phyloP scores from a whole-genome alignment of 805 yeast genomes.

The Isabelozyma pseudorhagii region DNA sequence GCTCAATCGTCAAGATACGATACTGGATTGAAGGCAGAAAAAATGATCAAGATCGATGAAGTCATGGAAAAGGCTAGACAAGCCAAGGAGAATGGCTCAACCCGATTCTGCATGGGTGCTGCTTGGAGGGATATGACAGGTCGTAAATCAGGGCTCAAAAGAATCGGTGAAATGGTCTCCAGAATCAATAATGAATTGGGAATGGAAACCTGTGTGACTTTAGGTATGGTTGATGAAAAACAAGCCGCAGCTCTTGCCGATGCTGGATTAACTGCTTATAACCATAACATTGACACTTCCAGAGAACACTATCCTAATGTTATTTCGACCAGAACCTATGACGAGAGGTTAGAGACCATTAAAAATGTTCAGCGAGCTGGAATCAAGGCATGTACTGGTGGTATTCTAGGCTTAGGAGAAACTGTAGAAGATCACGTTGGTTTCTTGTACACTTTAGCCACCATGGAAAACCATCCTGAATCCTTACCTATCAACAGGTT shows the following conservation, averaged over 20 bases:
- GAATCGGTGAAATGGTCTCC: slow-evolving; percentile 62
- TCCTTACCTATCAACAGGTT: slow-evolving; percentile 76
- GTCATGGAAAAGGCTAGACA: slow-evolving; percentile 61
- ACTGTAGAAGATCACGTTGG: slow-evolving; percentile 68
- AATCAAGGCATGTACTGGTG: slow-evolving; percentile 72
- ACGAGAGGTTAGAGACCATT: slow-evolving; percentile 68
- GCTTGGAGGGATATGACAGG: slow-evolving; percentile 89
- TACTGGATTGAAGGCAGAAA: slow-evolving; percentile 72
- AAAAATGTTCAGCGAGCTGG: slow-evolving; percentile 62
- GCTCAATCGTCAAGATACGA: slow-evolving; percentile 68
- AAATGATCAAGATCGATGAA: slow-evolving; percentile 56
- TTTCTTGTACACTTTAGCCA: slow-evolving; percentile 63
- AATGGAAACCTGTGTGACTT: slow-evolving; percentile 76
- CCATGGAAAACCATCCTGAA: slow-evolving; percentile 73
- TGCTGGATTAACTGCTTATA: slow-evolving; percentile 79
- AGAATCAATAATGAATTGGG: slow-evolving; percentile 58
- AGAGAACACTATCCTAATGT: slow-evolving; percentile 74
- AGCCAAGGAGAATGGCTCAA: slow-evolving; percentile 69
- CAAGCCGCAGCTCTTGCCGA: slow-evolving; percentile 59
- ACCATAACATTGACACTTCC: slow-evolving; percentile 78
- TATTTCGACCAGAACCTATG: slow-evolving; percentile 66
- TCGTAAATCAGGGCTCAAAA: slow-evolving; percentile 61
- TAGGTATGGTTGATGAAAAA: slow-evolving; percentile 71
- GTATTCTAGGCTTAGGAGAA: slow-evolving; percentile 77
- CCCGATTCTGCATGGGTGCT: slow-evolving; percentile 82